These are phyloP conservation scores for Diaporthe helianthi DNA, from an alignment of 2,329 filamentous ascomycete species.

Conservation along the genomic window DNA sequence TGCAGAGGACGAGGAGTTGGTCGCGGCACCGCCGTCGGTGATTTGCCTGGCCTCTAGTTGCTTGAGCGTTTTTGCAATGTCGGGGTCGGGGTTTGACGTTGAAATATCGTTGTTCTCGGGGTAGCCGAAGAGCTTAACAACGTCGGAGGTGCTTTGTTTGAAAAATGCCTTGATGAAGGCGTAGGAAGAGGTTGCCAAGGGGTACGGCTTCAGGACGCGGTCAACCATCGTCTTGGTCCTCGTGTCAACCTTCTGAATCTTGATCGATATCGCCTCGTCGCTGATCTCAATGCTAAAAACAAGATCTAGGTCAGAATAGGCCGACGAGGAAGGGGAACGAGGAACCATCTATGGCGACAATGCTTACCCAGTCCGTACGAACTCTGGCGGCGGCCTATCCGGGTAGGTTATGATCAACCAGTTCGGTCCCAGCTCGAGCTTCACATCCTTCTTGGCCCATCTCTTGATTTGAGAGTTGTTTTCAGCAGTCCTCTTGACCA, in stretches of 20 bases:
- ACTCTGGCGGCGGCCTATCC: constrained; percentile 63
- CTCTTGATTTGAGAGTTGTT: constrained; percentile 50
- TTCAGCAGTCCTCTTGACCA: constrained; percentile 51
- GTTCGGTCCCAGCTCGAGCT: constrained; percentile 55
- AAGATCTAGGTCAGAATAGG: constrained; percentile 38
- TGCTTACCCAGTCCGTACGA: constrained; percentile 64
- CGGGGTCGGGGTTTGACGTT: constrained; percentile 37
- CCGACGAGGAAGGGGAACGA: not conserved
- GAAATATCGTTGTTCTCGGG: constrained; percentile 36
- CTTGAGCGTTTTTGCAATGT: constrained; percentile 44
- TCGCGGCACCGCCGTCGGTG: constrained; percentile 35
- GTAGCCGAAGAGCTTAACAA: constrained; percentile 56
- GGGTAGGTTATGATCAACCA: constrained; percentile 72
- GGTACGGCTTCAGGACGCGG: constrained; percentile 61
- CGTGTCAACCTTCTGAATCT: constrained; percentile 56
- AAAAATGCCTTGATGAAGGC: constrained; percentile 57
- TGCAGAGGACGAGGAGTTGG: constrained; percentile 36
- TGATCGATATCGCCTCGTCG: constrained; percentile 56
- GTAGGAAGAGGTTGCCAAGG: constrained; percentile 58
- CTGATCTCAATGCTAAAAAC: constrained; percentile 55
- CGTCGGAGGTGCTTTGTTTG: constrained; percentile 51
- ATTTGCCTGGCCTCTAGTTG: constrained; percentile 36
- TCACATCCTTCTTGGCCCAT: constrained; percentile 51
- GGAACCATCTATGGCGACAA: not conserved
- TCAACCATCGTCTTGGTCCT: constrained; percentile 52